These are phyloP conservation scores for Podila epicladia DNA, from an alignment of 192 early-diverging fungal genomes.

Conservation along the genomic window DNA sequence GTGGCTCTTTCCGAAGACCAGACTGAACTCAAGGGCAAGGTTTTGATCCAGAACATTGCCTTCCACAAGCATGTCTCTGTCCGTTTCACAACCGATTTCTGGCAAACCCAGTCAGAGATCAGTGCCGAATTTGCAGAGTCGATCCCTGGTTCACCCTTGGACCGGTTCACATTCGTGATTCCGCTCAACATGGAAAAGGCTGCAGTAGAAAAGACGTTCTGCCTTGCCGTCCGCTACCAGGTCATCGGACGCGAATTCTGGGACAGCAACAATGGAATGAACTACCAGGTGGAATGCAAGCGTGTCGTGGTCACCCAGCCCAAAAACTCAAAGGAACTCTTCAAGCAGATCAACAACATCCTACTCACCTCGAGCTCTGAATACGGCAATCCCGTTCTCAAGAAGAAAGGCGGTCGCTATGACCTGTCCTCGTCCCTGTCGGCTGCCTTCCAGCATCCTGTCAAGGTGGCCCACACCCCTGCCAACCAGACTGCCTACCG, in stretches of 20 bases:
- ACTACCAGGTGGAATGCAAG: slow-evolving; percentile 77
- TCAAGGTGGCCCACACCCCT: background rate
- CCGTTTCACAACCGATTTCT: slow-evolving; percentile 84
- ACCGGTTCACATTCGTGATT: slow-evolving; percentile 74
- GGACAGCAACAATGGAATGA: slow-evolving; percentile 94
- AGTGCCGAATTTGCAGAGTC: slow-evolving; percentile 70
- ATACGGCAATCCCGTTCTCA: slow-evolving; percentile 18
- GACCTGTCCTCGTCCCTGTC: slow-evolving; percentile 26
- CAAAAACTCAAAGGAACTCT: slow-evolving; percentile 9
- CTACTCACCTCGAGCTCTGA: slow-evolving; percentile 14
- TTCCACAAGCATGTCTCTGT: slow-evolving; percentile 86
- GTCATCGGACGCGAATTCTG: slow-evolving; percentile 82
- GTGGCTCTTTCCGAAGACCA: slow-evolving; percentile 61
- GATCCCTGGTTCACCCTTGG: slow-evolving; percentile 70
- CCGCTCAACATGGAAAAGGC: slow-evolving; percentile 54
- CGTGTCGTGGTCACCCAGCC: slow-evolving; percentile 15
- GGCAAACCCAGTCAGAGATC: slow-evolving; percentile 78
- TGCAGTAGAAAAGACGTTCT: slow-evolving; percentile 58
- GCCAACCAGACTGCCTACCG: slow-evolving; percentile 31
- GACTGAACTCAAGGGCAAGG: slow-evolving; percentile 65
- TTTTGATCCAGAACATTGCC: slow-evolving; percentile 87
- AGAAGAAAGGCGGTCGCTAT: slow-evolving; percentile 26
- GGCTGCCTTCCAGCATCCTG: slow-evolving; percentile 13
- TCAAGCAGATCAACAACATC: slow-evolving; percentile 33
- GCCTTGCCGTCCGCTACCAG: slow-evolving; percentile 72